Conservation (phyloP, 2,329 filamentous ascomycete species). For the Botrytis paeoniae region DNA sequence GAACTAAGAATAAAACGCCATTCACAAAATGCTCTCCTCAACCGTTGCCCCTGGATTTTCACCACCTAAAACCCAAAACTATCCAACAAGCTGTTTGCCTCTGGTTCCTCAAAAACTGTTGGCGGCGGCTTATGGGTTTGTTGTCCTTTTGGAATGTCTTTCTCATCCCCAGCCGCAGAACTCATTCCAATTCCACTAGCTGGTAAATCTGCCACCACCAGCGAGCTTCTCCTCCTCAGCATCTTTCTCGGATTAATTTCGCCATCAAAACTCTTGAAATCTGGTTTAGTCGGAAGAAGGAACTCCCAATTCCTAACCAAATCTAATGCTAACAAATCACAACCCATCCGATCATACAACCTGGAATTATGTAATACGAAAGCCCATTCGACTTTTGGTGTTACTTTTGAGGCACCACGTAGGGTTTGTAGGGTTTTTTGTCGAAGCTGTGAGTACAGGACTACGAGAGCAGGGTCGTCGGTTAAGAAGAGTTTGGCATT, state of each 20-base stretch:
- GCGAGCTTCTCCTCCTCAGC: slow-evolving; percentile 67
- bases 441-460: slow-evolving; percentile 82
- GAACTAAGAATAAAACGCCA: slow-evolving; percentile 2
- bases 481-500: slow-evolving; percentile 78
- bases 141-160: slow-evolving; percentile 25
- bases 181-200: slow-evolving; percentile 37
- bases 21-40: neutral
- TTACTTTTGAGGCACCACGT: slow-evolving; percentile 78
- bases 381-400: slow-evolving; percentile 76
- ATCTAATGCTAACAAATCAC: slow-evolving; percentile 83
- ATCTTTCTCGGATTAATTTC: slow-evolving; percentile 50
- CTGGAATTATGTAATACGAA: slow-evolving; percentile 84
- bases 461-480: slow-evolving; percentile 84
- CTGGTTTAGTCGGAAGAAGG: slow-evolving; percentile 48
- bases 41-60: neutral
- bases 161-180: slow-evolving; percentile 39
- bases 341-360: slow-evolving; percentile 87
- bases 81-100: slow-evolving; percentile 81
- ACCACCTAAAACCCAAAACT: slow-evolving; percentile 77
- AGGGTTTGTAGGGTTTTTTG: slow-evolving; percentile 80
- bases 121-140: slow-evolving; percentile 55
- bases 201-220: slow-evolving; percentile 75
- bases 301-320: slow-evolving; percentile 81
- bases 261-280: slow-evolving; percentile 43
- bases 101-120: slow-evolving; percentile 88